A percentile compares a stretch with the other conserved stretches of the same genome.
These are phyloP conservation scores for Calocybe cyanea DNA, from an alignment of 768 basidiomycete genomes.

Conservation along the genomic window DNA sequence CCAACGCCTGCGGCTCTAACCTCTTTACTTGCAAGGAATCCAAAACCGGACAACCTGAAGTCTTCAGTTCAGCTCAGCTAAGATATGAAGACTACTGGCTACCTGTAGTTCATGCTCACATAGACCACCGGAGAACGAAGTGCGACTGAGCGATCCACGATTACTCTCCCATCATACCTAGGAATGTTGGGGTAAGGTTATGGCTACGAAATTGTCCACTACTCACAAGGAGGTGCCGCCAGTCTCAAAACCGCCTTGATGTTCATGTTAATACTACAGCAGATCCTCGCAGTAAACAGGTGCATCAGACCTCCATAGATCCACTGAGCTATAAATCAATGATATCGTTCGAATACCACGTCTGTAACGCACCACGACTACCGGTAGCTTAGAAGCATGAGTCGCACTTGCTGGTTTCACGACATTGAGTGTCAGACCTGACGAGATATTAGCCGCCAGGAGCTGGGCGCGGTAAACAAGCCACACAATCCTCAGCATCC, in stretches of 20 bases:
- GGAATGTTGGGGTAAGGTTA: background rate
- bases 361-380: slow-evolving; percentile 43
- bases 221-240: slow-evolving; percentile 32
- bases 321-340: slow-evolving; percentile 35
- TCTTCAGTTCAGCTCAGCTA: background rate
- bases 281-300: background rate
- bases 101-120: slow-evolving; percentile 51
- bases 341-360: background rate
- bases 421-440: slow-evolving; percentile 53
- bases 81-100: slow-evolving; percentile 3
- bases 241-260: slow-evolving; percentile 24
- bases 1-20: slow-evolving; percentile 48
- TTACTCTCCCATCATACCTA: slow-evolving; percentile 36
- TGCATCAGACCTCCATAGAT: slow-evolving; percentile 38
- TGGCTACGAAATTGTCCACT: slow-evolving; percentile 22
- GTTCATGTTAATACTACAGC: background rate
- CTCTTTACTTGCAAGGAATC: slow-evolving; percentile 49
- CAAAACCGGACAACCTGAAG: slow-evolving; percentile 24
- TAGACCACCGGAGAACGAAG: slow-evolving; percentile 44
- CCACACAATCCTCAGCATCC: slow-evolving; percentile 47
- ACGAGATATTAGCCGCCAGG: background rate
- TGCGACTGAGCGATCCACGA: slow-evolving; percentile 41
- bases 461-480: background rate
- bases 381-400: slow-evolving; percentile 42
- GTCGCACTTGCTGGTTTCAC: slow-evolving; percentile 39